These are phyloP conservation scores for Phyllosticta capitalensis DNA, from an alignment of 2,329 filamentous ascomycete genomes.

Conservation along the genomic window DNA sequence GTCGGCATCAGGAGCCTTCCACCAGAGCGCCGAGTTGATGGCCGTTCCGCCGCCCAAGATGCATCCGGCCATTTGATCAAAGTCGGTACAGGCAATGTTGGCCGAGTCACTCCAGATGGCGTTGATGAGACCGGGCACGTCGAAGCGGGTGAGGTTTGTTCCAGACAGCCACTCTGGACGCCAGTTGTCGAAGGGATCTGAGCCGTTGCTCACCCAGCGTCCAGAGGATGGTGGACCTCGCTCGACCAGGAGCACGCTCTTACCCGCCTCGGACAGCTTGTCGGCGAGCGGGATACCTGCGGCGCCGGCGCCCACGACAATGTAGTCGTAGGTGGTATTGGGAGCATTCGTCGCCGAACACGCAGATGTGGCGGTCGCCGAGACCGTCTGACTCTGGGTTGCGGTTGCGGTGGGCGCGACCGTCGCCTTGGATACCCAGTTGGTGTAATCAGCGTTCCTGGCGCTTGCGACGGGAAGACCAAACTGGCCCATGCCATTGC, in stretches of 20 bases:
- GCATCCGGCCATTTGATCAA: slow-evolving; percentile 65
- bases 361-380: slow-evolving; percentile 23
- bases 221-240: slow-evolving; percentile 47
- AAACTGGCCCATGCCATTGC: slow-evolving; percentile 47
- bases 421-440: slow-evolving; percentile 26
- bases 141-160: slow-evolving; percentile 58
- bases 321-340: slow-evolving; percentile 50
- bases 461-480: slow-evolving; percentile 36
- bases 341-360: slow-evolving; percentile 29
- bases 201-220: slow-evolving; percentile 47
- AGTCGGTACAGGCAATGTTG: slow-evolving; percentile 58
- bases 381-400: slow-evolving; percentile 17
- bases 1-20: slow-evolving; percentile 54
- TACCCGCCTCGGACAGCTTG: slow-evolving; percentile 53
- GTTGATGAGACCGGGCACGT: slow-evolving; percentile 62
- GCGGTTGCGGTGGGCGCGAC: slow-evolving; percentile 36
- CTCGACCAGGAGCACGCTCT: slow-evolving; percentile 52
- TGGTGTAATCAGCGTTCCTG: slow-evolving; percentile 34
- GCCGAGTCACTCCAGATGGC: slow-evolving; percentile 56
- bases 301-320: slow-evolving; percentile 54
- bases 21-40: slow-evolving; percentile 61
- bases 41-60: slow-evolving; percentile 59
- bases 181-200: slow-evolving; percentile 36
- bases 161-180: slow-evolving; percentile 46
- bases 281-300: slow-evolving; percentile 52